Percentiles rank a stretch among this genome's conserved stretches.
Conservation (phyloP, 305 asterid species). For the Fraxinus greggii region DNA sequence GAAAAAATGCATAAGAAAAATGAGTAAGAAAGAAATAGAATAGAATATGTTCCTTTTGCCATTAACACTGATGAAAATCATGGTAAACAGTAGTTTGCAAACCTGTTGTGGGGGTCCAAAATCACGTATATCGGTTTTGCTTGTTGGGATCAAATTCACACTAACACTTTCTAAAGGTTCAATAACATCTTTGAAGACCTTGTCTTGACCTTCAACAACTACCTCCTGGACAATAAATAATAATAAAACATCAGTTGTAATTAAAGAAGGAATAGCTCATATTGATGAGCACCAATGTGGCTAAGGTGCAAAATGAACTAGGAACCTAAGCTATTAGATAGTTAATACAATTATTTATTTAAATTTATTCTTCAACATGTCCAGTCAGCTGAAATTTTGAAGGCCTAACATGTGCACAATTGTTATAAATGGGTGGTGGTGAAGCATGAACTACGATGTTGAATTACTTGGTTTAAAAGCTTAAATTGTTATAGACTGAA, state of each 20-base stretch:
- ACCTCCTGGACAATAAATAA: slow-evolving; percentile 59
- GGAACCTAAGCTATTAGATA: not conserved
- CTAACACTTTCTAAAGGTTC: slow-evolving; percentile 93
- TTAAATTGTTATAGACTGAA: not conserved
- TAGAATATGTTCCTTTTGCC: not conserved
- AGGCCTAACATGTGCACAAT: not conserved
- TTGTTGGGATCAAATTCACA: slow-evolving; percentile 69
- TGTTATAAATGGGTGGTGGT: not conserved
- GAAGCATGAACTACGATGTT: not conserved
- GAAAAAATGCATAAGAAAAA: not conserved
- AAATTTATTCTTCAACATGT: not conserved
- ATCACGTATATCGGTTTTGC: slow-evolving; percentile 78
- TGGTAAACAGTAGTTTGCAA: slow-evolving; percentile 15
- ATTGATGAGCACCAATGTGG: not conserved
- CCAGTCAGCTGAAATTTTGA: not conserved
- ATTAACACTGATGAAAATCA: not conserved
- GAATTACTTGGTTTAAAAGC: not conserved
- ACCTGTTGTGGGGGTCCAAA: slow-evolving; percentile 88
- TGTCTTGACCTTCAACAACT: slow-evolving; percentile 83
- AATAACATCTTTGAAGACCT: slow-evolving; percentile 91
- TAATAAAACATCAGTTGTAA: slow-evolving; percentile 13
- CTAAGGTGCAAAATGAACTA: not conserved
- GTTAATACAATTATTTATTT: not conserved
- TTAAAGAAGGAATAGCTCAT: not conserved
- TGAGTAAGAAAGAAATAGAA: not conserved